phyloP scores from a whole-genome alignment of 805 yeast genomes.

The Kazachstania psychrophila region DNA sequence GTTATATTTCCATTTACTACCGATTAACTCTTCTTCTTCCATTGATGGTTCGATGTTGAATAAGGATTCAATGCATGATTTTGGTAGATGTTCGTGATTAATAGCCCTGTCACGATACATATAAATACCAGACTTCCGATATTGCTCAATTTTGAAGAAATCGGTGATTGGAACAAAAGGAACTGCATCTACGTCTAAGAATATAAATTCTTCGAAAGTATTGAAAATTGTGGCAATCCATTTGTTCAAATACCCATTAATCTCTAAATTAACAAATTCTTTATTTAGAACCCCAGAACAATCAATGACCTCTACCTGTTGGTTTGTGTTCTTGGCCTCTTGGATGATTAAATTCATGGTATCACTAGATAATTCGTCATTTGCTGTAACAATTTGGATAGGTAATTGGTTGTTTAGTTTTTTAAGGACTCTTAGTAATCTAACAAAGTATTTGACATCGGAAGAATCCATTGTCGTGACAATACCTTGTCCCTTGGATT shows the following conservation, averaged over 20 bases:
- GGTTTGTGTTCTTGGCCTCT: conserved; percentile 10
- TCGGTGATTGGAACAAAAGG: conserved; percentile 34
- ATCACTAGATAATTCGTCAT: conserved; percentile 15
- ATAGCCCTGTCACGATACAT: conserved; percentile 3
- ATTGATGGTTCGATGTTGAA: conserved; percentile 13
- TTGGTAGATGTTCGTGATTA: background rate
- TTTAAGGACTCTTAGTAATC: conserved; percentile 35
- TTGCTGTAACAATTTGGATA: conserved; percentile 34
- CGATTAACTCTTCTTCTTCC: conserved; percentile 12
- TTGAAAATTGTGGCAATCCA: conserved; percentile 40
- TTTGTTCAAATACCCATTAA: conserved; percentile 36
- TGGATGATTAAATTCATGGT: conserved; percentile 7
- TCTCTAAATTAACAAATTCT: conserved; percentile 7
- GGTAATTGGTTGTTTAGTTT: conserved; percentile 32
- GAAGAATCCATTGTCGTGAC: conserved; percentile 15
- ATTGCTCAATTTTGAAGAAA: conserved; percentile 14
- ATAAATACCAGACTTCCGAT: conserved; percentile 12
- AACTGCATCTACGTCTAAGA: conserved; percentile 46
- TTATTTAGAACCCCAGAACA: conserved; percentile 12
- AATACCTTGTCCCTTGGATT: conserved; percentile 14
- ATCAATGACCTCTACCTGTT: conserved; percentile 19
- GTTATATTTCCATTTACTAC: conserved; percentile 7
- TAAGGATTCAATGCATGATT: background rate
- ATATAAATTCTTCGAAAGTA: conserved; percentile 40
- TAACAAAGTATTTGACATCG: conserved; percentile 23